These are phyloP conservation scores for Edaphochlamys debaryana DNA, from an alignment of 139 green algal species.

Conservation along the genomic window DNA sequence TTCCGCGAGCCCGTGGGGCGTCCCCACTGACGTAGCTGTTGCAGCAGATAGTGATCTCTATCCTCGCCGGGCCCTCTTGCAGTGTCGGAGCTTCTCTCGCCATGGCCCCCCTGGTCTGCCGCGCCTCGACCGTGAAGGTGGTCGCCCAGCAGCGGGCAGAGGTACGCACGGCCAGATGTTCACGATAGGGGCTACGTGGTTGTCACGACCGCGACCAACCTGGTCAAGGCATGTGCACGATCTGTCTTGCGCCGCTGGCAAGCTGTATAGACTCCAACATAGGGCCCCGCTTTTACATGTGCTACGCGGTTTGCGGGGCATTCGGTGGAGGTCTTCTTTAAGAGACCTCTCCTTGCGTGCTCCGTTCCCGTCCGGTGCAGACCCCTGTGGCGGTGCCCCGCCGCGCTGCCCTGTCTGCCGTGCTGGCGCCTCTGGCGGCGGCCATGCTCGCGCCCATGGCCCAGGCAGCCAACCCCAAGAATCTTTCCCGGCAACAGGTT, in stretches of 20 bases:
- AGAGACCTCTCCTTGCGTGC: neutral
- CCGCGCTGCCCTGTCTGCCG: neutral
- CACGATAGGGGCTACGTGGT: neutral
- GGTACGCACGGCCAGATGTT: neutral
- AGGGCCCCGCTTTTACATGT: too few species aligned
- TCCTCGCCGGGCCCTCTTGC: too few species aligned
- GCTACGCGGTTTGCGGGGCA: too few species aligned
- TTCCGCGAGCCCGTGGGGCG: too few species aligned
- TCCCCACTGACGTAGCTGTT: too few species aligned
- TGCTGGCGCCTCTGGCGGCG: neutral
- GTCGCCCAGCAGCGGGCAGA: neutral
- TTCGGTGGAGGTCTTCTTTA: too few species aligned
- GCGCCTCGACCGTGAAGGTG: neutral
- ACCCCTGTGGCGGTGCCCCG: neutral
- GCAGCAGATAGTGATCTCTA: too few species aligned
- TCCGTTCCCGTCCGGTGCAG: neutral
- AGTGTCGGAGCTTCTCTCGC: neutral
- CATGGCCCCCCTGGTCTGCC: neutral
- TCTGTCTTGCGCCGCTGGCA: too few species aligned
- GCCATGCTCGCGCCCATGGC: neutral
- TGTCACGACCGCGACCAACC: neutral
- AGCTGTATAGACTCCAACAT: too few species aligned
- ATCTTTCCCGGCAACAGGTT: conserved; percentile 3
- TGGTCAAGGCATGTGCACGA: too few species aligned
- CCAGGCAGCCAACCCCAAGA: neutral